Evolutionary conservation across 768 basidiomycete genomes (phyloP), one percentile per base, ranked within the genome.

Genomic region (Tephrocybe sp.): DNA sequence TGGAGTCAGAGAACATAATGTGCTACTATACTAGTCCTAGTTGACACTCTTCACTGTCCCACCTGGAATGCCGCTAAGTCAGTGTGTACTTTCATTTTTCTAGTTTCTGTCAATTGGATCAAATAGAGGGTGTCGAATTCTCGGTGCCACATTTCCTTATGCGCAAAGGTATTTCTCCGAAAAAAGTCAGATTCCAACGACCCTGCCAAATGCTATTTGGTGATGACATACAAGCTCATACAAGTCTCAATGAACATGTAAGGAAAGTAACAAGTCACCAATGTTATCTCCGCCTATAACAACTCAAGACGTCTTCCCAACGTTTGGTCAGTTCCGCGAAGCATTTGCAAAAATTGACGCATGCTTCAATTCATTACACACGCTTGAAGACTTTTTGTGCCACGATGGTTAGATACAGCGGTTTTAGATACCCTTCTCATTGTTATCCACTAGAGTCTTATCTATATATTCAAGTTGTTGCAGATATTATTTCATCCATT

Each of bases 271-370:
- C 31, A 45, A 33, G 11, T 36, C 43, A 25, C 16, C 21, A 22
- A 36, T 21, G 31, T 54, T 52, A 56, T 52, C 57, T 58, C 54
- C 55, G 42, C 44, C 43, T 41, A 18, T 45, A 12, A 43, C 23
- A 12, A 11, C 7, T 49, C 27, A 33, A 31, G n/a, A n/a, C n/a
- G n/a, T 31, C 19, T n/a, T 29, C 10, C 15, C 15, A 34, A 34
- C 9, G 15, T n/a, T 19, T n/a, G n/a, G 6, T 4, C 37, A 38
- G 37, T 38, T 12, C 37, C 37, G 37, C 37, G 37, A 36, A 36
- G 34, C 34, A 36, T 36, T 36, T n/a, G n/a, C n/a, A n/a, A n/a
- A n/a, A n/a, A n/a, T n/a, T n/a, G n/a, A n/a, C n/a, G n/a, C n/a
- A 12, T 38, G 21, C 37, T 38, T 38, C 16, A 19, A 21, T 18